Base-by-base conservation (phyloP, 495 filamentous ascomycete genomes). In the Pyrenopolyporus hunteri region DNA sequence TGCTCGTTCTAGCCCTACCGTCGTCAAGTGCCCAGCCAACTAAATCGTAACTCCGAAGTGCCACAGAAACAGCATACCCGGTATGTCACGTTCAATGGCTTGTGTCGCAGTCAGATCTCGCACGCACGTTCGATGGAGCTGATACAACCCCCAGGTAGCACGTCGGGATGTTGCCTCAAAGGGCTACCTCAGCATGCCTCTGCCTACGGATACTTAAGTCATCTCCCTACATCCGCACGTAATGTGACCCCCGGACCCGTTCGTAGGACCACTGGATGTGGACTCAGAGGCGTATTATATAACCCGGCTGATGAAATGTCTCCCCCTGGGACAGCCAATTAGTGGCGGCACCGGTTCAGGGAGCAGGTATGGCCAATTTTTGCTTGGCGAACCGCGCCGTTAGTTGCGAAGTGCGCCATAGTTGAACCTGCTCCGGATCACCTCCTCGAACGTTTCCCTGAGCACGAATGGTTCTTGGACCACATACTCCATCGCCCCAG, bases 101-200 rank as follows among this genome's bases (percentile, higher is more conserved):
- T 19, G 31, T 48, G 62, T 65, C 37, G 62, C 29, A 65, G 55
- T 65, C 62, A 65, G 62, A 65, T 65, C 62, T 59, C 35, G 56
- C 44, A 51, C 45, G 49, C 62, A 65, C 48, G 44, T 39, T 43
- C 29, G 47, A 54, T 59, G 29, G 35, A 40, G 39, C 49, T 56
- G 37, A 65, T 59, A 50, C 62, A 14, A 5, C 44, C 55, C 36
- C 33, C 19, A 57, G 36, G 62, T 59, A 59, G 56, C 50, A 65
- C 56, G 33, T 65, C 62, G 56, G 50, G 56, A 55, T 65, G 62
- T 56, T 50, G 36, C 55, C 35, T 49, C 39, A 46, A 45, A 50
- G 9, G 49, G 39, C 48, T 46, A 33, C 45, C 17, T 35, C n/a
- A 20, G 11, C 45, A 49, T 49, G 16, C 6, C 35, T 49, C 5